These are phyloP conservation scores for Brassica cretica DNA, from an alignment of 345 rosid species.

Conservation along the genomic window DNA sequence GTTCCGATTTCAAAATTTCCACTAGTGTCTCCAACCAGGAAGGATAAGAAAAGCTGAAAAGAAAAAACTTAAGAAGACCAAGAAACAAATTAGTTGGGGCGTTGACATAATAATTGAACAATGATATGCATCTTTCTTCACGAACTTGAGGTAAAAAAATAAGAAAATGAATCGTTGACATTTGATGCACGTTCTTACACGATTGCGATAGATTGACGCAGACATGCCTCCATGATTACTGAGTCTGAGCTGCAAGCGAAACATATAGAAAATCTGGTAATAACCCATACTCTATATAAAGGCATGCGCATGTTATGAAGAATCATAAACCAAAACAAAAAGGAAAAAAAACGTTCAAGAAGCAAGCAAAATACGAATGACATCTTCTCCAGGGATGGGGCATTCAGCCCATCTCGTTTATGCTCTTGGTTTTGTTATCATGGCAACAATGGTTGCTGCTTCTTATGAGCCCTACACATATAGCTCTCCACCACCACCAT, in stretches of 20 bases:
- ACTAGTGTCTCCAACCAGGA: constrained; percentile 4
- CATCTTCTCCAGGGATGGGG: constrained; percentile 34
- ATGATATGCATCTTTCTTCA: constrained; percentile 30
- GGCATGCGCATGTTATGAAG: constrained; percentile 7
- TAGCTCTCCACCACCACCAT: constrained; percentile 31
- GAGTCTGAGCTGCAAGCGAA: neutral
- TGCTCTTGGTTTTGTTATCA: constrained; percentile 23
- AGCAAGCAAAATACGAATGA: constrained; percentile 17
- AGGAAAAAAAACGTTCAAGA: constrained; percentile 4
- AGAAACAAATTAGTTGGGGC: neutral
- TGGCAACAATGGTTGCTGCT: constrained; percentile 36
- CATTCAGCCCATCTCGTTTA: constrained; percentile 29
- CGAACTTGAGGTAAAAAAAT: constrained; percentile 12
- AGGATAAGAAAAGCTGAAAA: neutral
- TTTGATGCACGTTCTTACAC: constrained; percentile 33
- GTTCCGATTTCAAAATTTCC: neutral
- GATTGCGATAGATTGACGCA: constrained; percentile 18
- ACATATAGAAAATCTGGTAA: neutral
- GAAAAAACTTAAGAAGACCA: neutral
- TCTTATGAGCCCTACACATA: constrained; percentile 23
- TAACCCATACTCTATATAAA: constrained; percentile 22
- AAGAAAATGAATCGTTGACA: constrained; percentile 22
- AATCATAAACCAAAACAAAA: constrained; percentile 11
- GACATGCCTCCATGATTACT: constrained; percentile 15
- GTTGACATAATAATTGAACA: constrained; percentile 34